Evolutionary conservation across 2,329 filamentous ascomycete genomes (phyloP), one percentile per base, ranked within the genome.

Genomic region (Magnaporthiopsis rhizophila): DNA sequence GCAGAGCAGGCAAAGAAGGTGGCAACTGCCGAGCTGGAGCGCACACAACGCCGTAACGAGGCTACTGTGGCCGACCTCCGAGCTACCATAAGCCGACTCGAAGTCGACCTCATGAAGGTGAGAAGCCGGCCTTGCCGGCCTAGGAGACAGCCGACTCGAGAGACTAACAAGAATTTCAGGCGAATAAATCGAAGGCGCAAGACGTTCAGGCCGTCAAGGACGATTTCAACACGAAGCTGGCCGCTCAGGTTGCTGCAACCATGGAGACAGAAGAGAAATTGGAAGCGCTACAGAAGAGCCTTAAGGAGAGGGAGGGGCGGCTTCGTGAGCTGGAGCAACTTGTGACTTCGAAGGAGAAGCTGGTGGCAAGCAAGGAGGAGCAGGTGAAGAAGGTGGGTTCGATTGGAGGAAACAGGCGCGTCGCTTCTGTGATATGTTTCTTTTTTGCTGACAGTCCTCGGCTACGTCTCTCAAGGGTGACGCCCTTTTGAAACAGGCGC

Each of bases 51-150:
- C 34, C 76, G 82, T 58, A 74, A 75, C 32, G 87, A 89, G 58
- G 85, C 83, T 1, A 86, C 90, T 69, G 79, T 83, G 62, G 81
- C 84, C n/a, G 86, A 88, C 67, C 74, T 90, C 15, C 83, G 83
- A 69, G 82, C 81, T 30, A 86, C 80, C 1, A 81, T 89, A 34
- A 84, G 82, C 64, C 80, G 82, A 59, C 75, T 92, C 21, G 84
- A 90, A 72, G 82, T 85, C 45, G 84, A 87, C 68, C 68, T 88
- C 15, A 80, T 85, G 74, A 88, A 86, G 79, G 45, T 53, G 45
- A 24, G 45, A 21, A 24, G 45, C 21, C 45, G 8, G n/a, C 45
- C 45, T 3, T 53, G 45, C n/a, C 7, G 2, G 21, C 7, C 45
- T 7, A 18, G 15, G n/a, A 53, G 8, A 53, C 21, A 53, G 45